These are phyloP conservation scores for Acer campestre DNA, from an alignment of 345 rosid genomes.

Conservation along the genomic window DNA sequence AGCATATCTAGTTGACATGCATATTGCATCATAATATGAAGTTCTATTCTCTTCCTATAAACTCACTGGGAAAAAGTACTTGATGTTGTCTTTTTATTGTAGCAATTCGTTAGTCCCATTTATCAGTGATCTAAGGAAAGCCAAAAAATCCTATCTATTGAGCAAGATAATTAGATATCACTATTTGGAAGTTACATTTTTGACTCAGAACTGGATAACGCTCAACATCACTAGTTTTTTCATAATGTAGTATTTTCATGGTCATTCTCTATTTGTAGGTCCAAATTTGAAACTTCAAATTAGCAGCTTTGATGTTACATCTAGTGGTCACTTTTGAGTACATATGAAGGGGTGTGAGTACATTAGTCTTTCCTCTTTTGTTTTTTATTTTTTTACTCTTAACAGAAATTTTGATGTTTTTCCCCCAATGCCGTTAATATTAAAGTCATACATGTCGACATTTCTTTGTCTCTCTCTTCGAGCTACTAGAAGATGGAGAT, in stretches of 20 bases:
- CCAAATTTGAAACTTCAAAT: no score
- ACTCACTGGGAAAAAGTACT: not conserved
- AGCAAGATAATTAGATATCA: not conserved
- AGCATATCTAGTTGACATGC: not conserved
- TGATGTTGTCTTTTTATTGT: not conserved
- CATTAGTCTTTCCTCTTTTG: not conserved
- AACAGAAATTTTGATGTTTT: not conserved
- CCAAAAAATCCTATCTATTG: no score
- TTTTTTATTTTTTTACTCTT: not conserved
- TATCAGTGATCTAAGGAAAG: not conserved
- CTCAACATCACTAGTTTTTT: not conserved
- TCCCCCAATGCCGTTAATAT: not conserved
- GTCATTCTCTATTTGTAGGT: no score
- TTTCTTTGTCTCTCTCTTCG: not conserved
- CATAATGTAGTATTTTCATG: no score
- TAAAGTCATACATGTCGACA: not conserved
- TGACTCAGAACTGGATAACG: no score
- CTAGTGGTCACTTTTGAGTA: not conserved
- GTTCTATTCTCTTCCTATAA: not conserved
- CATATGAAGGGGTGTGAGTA: not conserved
- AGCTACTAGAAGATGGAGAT: not conserved
- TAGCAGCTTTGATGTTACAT: not conserved
- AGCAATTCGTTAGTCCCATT: not conserved
- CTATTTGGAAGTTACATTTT: not conserved
- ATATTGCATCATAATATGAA: not conserved